These are phyloP conservation scores for Neurospora sp. DNA, from an alignment of 495 filamentous ascomycete species.

Conservation along the genomic window DNA sequence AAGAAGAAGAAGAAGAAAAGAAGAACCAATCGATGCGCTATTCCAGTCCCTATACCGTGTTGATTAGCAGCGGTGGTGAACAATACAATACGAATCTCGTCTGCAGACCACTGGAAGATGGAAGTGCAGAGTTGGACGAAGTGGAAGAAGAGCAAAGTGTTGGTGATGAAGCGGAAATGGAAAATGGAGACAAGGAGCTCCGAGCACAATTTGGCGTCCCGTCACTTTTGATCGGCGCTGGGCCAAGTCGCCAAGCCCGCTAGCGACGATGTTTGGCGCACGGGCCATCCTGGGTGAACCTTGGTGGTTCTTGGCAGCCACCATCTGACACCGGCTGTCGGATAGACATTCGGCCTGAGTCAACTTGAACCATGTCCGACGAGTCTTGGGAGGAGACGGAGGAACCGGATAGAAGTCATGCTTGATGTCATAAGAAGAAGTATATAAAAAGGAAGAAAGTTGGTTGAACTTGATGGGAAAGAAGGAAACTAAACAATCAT, in stretches of 20 bases:
- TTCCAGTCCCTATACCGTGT: not conserved
- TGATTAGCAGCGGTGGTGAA: not conserved
- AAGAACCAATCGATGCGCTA: not conserved
- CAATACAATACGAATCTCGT: not conserved
- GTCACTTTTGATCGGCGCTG: not conserved
- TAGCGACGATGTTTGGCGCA: not conserved
- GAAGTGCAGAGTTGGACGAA: not conserved
- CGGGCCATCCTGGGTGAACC: not conserved
- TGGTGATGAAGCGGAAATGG: not conserved
- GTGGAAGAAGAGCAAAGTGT: not conserved
- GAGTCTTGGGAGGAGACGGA: not conserved
- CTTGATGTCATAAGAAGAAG: not conserved
- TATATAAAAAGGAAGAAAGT: not conserved
- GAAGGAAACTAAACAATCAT: not conserved
- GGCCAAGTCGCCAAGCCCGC: not conserved
- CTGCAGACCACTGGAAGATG: not conserved
- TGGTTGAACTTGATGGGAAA: not conserved
- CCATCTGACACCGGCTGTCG: not conserved
- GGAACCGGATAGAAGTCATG: not conserved
- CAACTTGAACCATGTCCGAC: not conserved
- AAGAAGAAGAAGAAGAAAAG: not conserved
- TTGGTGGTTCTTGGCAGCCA: not conserved
- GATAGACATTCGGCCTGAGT: slow-evolving; percentile 14
- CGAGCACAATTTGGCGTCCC: not conserved
- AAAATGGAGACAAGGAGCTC: not conserved